Conservation (phyloP, 257 asterid genomes). For the Henckelia pumila region DNA sequence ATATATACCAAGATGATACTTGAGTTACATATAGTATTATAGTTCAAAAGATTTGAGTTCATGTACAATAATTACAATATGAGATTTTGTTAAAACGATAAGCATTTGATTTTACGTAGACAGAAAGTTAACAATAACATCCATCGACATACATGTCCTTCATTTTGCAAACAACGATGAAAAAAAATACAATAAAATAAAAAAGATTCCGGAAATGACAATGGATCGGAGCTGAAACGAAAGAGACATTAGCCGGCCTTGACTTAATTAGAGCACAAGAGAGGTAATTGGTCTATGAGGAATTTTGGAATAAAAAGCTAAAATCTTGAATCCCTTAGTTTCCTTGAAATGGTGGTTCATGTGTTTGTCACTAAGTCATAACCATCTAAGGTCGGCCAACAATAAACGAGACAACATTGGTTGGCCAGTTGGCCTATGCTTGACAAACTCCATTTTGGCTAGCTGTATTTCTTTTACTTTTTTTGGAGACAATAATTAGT, state of each 20-base stretch:
- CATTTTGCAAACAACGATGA: background rate
- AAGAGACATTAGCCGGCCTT: slow-evolving; percentile 13
- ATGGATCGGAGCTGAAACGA: slow-evolving; percentile 9
- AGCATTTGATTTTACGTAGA: too few relatives aligned
- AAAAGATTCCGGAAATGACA: slow-evolving; percentile 13
- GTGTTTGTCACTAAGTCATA: slow-evolving; percentile 23
- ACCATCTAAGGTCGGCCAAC: slow-evolving; percentile 51
- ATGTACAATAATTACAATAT: too few relatives aligned
- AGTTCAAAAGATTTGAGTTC: too few relatives aligned
- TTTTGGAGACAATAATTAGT: too few relatives aligned
- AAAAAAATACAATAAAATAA: slow-evolving; percentile 3
- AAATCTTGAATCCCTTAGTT: background rate
- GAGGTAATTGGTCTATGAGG: slow-evolving; percentile 34
- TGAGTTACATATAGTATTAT: too few relatives aligned
- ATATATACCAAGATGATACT: too few relatives aligned
- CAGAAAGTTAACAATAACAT: too few relatives aligned
- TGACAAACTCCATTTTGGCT: background rate
- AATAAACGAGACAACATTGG: slow-evolving; percentile 44
- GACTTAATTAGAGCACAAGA: slow-evolving; percentile 1
- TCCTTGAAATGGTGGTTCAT: slow-evolving; percentile 14
- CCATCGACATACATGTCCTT: too few relatives aligned
- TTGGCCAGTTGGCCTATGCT: slow-evolving; percentile 49
- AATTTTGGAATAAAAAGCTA: slow-evolving; percentile 15
- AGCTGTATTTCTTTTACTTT: background rate
- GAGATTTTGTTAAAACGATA: too few relatives aligned